These are phyloP conservation scores for Penicillium concentricum DNA, from an alignment of 2,329 filamentous ascomycete genomes.

Conservation along the genomic window DNA sequence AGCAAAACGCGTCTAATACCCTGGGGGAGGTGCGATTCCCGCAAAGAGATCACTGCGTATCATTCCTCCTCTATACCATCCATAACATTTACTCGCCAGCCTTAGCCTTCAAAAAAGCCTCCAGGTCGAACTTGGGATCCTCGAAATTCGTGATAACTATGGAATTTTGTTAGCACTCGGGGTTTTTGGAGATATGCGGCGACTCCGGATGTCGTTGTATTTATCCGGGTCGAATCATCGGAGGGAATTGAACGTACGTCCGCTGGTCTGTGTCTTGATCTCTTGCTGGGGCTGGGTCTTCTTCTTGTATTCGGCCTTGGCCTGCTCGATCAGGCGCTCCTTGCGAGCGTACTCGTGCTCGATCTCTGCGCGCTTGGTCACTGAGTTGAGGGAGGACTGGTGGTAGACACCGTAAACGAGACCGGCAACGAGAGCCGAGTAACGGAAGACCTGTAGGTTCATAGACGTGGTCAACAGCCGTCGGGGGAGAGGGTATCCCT, in stretches of 20 bases:
- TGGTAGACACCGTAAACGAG: constrained; percentile 95
- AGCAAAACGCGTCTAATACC: constrained; percentile 35
- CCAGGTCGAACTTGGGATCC: constrained; percentile 89
- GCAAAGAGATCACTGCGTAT: constrained; percentile 32
- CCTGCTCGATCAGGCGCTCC: constrained; percentile 85
- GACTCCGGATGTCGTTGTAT: constrained; percentile 3
- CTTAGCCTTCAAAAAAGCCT: constrained; percentile 73
- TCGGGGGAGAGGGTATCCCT: constrained; percentile 15
- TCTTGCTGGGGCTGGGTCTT: constrained; percentile 60
- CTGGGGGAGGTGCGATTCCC: constrained; percentile 33
- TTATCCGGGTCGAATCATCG: not conserved
- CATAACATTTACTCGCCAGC: constrained; percentile 42
- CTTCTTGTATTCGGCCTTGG: constrained; percentile 86
- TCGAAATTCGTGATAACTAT: constrained; percentile 72
- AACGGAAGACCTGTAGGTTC: constrained; percentile 79
- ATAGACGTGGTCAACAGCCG: constrained; percentile 19
- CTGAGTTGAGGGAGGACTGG: constrained; percentile 74
- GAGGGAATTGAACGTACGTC: constrained; percentile 31
- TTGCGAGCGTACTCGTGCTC: constrained; percentile 88
- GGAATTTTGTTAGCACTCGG: constrained; percentile 11
- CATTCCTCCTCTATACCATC: constrained; percentile 29
- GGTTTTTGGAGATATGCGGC: constrained; percentile 3
- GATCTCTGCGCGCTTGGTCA: constrained; percentile 67
- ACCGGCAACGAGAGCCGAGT: constrained; percentile 87
- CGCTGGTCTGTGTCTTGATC: constrained; percentile 35